Evolutionary conservation across 2,329 filamentous ascomycete genomes (phyloP), one percentile per base, ranked within the genome.

Genomic region (Pseudocercospora eumusae): DNA sequence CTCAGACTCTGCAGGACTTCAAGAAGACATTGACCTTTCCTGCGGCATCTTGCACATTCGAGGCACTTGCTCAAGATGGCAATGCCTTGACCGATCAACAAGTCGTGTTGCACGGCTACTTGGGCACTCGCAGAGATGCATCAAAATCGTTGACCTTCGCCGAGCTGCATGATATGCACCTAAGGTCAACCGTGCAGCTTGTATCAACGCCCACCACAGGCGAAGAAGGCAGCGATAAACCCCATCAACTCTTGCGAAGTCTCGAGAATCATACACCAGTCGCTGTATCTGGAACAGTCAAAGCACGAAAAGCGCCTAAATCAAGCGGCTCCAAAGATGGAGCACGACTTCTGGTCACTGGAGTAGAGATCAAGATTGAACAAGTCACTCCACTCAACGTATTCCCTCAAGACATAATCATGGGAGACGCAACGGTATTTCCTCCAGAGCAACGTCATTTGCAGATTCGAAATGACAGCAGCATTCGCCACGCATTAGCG

Each of bases 401-500:
- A 0, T 91, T 96, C 59, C 86, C 90, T 0, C 84, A 84, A 47
- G 86, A 93, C 65, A 86, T 96, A 60, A 88, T 95, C 62, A 86
- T 96, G 64, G 90, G 88, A 1, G 80, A 86, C 15, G 87, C 89
- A 53, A 90, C 89, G 1, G 82, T 87, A 0, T 96, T 95, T 71
- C 83, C 89, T 0, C 85, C 88, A 0, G 84, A 90, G 54, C 84
- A 89, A 61, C 87, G 95, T 21, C 91, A 98, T 75, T 78, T 97
- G 18, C 92, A 98, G 69, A 82, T 99, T 49, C 87, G 93, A 28
- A 93, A 91, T 58, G 87, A 92, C 59, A 75, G 78, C 7, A 77
- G 83, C 20, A 79, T 97, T 4, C 84, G 86, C 21, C 77, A 88
- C 1, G 86, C 92, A 3, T 81, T 99, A 2, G 75, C 80, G 0